Percentiles rank a stretch among this genome's conserved stretches.
Evolutionary conservation across 441 rosid species (phyloP).

Genomic region (Populus trichocarpa): DNA sequence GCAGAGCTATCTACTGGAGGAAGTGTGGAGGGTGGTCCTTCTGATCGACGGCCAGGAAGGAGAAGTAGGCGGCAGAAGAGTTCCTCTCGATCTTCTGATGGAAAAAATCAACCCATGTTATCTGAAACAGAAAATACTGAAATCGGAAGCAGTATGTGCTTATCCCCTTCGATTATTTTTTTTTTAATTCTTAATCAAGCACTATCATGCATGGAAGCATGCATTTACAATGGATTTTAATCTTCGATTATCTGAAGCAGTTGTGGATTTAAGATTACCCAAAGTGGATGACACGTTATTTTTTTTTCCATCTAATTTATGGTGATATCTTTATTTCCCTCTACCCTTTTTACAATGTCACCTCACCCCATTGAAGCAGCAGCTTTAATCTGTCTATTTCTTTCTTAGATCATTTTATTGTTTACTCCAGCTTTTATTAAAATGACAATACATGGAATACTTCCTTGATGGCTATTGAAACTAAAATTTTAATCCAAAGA

Average conservation of each 20-base stretch:
- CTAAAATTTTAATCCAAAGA: not conserved
- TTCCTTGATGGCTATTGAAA: not conserved
- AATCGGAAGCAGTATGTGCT: conserved; percentile 28
- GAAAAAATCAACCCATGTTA: conserved; percentile 36
- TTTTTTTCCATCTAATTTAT: not conserved
- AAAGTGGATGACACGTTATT: not conserved
- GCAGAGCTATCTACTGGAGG: conserved; percentile 45
- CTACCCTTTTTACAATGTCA: not conserved
- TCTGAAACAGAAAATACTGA: conserved; percentile 49
- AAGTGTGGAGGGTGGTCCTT: conserved; percentile 40
- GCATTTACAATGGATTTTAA: not conserved
- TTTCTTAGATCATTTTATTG: not conserved
- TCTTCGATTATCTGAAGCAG: too few species aligned
- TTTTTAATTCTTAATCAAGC: not conserved
- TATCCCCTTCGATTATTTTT: not conserved
- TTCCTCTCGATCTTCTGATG: conserved; percentile 52
- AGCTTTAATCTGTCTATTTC: not conserved
- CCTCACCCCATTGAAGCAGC: not conserved
- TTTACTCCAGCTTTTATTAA: not conserved
- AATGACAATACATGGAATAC: not conserved
- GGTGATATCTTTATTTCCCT: not conserved
- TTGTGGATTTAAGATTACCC: not conserved
- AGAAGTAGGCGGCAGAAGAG: conserved; percentile 75
- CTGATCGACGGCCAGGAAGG: conserved; percentile 61
- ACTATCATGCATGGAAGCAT: not conserved